Evolutionary conservation across 2,329 filamentous ascomycete species (phyloP), one percentile per base, ranked within the genome.

Genomic region (Tolypocladium guangdongense): DNA sequence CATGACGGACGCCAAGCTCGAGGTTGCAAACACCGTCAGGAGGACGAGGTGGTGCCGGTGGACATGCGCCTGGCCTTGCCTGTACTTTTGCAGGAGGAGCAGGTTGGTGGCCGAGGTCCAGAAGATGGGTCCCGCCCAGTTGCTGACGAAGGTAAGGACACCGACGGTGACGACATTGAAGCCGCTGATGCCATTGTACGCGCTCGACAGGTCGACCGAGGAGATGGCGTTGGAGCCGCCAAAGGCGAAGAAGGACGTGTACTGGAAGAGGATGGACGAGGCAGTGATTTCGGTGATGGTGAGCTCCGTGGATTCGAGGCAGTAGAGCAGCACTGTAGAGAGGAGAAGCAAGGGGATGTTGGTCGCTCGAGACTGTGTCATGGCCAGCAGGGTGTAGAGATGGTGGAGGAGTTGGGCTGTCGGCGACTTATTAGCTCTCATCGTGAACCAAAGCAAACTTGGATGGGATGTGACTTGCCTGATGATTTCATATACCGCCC

Each of bases 171-270:
- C 58, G 57, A 93, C 76, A 64, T 88, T 91, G 74, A 95, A 99
- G 53, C 78, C 82, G 50, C 78, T 80, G 38, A 99, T 78, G 57
- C 93, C 93, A 63, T 99, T 99, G 72, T 99, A 99, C 0, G 91
- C 91, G 65, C 86, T 95, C 7, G 90, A 95, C 22, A 99, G 79
- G 64, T 97, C 91, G 62, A 99, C 83, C n/a, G 88, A 92, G 14
- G 91, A 95, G 60, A 99, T 96, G 41, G 93, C 87, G 67, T 99
- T 99, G 48, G 88, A 89, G 65, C 90, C 90, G 27, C 91, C 93
- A 57, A 90, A 83, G 33, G 89, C 86, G 66, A 97, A 99, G 77
- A 96, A 99, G 51, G 86, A 84, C 37, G 82, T 76, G 70, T 91
- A 85, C 60, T 95, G 86, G 41, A 95, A 74, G 36, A 97, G 80